These are phyloP conservation scores for Sordaria brevicollis DNA, from an alignment of 495 filamentous ascomycete species.

Conservation along the genomic window DNA sequence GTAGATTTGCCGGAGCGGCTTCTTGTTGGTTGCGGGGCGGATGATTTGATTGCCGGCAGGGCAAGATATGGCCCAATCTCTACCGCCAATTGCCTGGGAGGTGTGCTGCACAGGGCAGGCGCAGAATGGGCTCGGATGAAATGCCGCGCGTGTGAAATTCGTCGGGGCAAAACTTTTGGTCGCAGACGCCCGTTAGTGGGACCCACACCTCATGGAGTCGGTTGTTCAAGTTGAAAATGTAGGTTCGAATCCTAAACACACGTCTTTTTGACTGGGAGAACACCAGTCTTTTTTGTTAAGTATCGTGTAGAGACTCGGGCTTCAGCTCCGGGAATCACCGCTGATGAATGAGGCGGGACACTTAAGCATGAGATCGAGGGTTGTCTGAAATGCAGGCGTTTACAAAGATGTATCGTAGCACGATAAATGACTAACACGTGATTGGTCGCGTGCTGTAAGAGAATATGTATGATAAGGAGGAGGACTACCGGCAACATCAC, in stretches of 20 bases:
- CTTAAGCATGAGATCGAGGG: neutral
- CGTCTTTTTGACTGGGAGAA: neutral
- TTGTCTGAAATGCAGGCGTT: neutral
- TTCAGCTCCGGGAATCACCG: neutral
- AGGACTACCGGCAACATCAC: neutral
- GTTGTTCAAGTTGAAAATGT: neutral
- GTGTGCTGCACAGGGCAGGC: neutral
- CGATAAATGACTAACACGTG: neutral
- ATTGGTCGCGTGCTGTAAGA: neutral
- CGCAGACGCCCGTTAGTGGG: neutral
- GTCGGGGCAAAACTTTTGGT: neutral
- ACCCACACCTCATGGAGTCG: neutral
- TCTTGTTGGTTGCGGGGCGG: slow-evolving; percentile 8
- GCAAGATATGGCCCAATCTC: slow-evolving; percentile 13
- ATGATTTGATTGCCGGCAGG: slow-evolving; percentile 17
- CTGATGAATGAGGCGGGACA: neutral
- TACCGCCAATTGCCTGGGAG: slow-evolving; percentile 10
- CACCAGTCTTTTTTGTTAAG: neutral
- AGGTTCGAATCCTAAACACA: neutral
- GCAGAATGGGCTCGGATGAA: neutral
- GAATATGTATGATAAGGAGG: too few species aligned
- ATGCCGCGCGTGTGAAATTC: neutral
- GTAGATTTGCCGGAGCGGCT: slow-evolving; percentile 12
- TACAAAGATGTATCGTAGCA: neutral
- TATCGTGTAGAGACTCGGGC: neutral